Evolutionary conservation across 805 yeast species (phyloP), one percentile per base, ranked within the genome.

Genomic region (Brettanomyces sp.): DNA sequence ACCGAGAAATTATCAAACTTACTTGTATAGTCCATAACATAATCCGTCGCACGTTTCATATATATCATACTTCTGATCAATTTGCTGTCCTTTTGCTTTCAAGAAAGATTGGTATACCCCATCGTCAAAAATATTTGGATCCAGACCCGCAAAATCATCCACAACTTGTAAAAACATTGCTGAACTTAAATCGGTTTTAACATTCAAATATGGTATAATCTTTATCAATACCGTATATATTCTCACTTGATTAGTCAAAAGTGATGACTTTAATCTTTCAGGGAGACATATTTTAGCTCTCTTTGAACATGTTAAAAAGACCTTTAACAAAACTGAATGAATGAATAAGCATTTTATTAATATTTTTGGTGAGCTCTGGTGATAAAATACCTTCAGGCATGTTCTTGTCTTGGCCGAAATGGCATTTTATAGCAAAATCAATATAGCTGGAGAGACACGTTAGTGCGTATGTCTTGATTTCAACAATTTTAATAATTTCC

Each of bases 381-480:
- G 60, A 67, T 54, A 56, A 58, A 52, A 54, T 56, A 13, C 49
- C 51, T 8, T 36, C 41, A 52, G 33, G 65, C 3, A 42, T 47
- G 52, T 41, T 66, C 54, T 53, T 54, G 35, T 50, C 59, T 5
- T 56, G 48, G 7, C 62, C 63, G 5, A 70, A 56, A 24, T 68
- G 72, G 8, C 79, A 70, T 25, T 84, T 66, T 1, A 59, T 47
- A 44, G 78, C 55, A 42, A 70, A 70, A 13, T 77, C 72, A 8
- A 79, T 59, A 56, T 78, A 82, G 6, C 77, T 69, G 24, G 76
- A 54, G 14, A 84, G 57, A 41, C 85, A 79, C 1, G 79, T 70
- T 41, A 85, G 59, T 0, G 87, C 75, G 49, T 76, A 76, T 49
- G 77, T 70, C 49, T 83, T 72, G 5, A 80, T 70, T 51, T 79